phyloP scores from a whole-genome alignment of 257 asterid species.

The Verbena officinalis region DNA sequence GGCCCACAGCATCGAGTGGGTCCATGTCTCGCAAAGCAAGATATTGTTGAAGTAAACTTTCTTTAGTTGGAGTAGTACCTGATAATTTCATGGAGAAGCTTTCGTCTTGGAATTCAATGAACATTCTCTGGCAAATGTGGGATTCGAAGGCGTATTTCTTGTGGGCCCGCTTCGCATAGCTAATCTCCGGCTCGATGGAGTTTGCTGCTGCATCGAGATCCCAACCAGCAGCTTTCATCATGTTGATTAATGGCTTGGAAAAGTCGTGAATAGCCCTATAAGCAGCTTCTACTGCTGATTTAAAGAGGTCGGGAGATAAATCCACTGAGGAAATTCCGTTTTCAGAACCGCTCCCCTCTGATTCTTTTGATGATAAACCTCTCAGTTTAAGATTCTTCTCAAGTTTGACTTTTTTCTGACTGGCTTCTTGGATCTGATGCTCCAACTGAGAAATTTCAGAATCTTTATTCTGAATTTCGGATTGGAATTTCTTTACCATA shows the following conservation, averaged over 20 bases:
- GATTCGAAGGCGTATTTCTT: conserved; percentile 97
- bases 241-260: conserved; percentile 93
- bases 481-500: conserved; percentile 97
- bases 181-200: conserved; percentile 76
- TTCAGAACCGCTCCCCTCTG: conserved; percentile 66
- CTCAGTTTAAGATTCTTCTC: conserved; percentile 96
- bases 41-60: conserved; percentile 64
- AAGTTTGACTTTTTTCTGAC: conserved; percentile 83
- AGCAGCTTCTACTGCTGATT: conserved; percentile 77
- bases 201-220: conserved; percentile 97
- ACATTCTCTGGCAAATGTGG: conserved; percentile 93
- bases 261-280: conserved; percentile 89
- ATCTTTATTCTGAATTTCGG: conserved; percentile 98
- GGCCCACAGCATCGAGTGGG: conserved; percentile 88
- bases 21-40: conserved; percentile 78
- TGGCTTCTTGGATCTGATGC: conserved; percentile 94
- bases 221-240: conserved; percentile 99
- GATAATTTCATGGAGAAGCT: conserved; percentile 51
- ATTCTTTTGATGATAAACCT: conserved; percentile 83
- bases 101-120: conserved; percentile 86
- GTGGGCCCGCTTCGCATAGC: conserved; percentile 92
- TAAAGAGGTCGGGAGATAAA: conserved; percentile 78
- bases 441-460: conserved; percentile 81
- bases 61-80: conserved; percentile 51
- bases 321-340: conserved; percentile 48